Evolutionary conservation across 192 early-diverging fungal species (phyloP), one percentile per base, ranked within the genome.

Genomic region (Cetraspora pellucida): DNA sequence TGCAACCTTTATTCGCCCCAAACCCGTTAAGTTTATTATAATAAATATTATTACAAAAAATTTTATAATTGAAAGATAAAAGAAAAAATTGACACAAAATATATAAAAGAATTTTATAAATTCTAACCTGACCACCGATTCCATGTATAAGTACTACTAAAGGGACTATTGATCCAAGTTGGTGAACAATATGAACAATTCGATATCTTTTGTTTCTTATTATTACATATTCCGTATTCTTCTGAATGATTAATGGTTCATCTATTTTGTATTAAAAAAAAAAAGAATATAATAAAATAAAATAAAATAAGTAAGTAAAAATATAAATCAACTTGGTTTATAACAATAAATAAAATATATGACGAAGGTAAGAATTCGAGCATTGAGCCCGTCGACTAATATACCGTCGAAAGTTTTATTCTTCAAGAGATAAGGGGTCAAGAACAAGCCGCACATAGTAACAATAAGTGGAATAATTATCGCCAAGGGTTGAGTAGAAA

Each of bases 71-170:
- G 9, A 30, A 27, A 19, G 0, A 55, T 10, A 75, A 64, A 79
- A 72, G 52, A 60, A 44, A 72, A 23, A 37, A 37, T n/a, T 60
- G 44, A 60, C 2, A 58, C 27, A 30, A 6, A 13, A 47, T 55
- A 52, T 11, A 14, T 21, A 63, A 14, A 58, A 28, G 14, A 71
- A 25, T 61, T 74, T 27, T 71, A 37, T 37, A 37, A 14, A 77
- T 30, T 47, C 49, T 77, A 83, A 87, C 88, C 84, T 89, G 88
- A 37, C 85, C 88, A 50, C 88, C 88, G 10, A 89, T 74, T 14
- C 88, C 88, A 70, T 89, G 88, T 30, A 89, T 87, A 72, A 89
- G 87, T 14, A 87, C 85, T 19, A 89, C 57, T 3, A 89, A 68
- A 28, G 88, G 88, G 25, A 87, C 86, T 74, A 82, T 85, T 27